These are phyloP conservation scores for Naumovozyma baii DNA, from an alignment of 805 yeast species.

Conservation along the genomic window DNA sequence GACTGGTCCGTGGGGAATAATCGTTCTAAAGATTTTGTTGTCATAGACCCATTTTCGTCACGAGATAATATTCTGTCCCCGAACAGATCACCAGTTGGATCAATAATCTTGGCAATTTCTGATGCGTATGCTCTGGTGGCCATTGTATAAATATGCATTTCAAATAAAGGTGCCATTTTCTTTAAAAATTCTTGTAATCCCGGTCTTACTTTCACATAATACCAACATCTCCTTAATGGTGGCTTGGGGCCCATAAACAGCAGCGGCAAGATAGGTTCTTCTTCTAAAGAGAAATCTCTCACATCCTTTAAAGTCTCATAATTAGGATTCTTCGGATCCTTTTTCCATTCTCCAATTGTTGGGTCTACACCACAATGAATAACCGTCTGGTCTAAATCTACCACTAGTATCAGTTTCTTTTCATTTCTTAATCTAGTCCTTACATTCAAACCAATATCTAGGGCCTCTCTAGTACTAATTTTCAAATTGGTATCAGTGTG, in stretches of 20 bases:
- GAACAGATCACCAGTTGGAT: slow-evolving; percentile 77
- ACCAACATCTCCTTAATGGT: slow-evolving; percentile 62
- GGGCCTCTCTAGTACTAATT: slow-evolving; percentile 80
- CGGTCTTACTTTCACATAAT: slow-evolving; percentile 87
- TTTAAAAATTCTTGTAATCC: slow-evolving; percentile 69
- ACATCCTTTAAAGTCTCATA: slow-evolving; percentile 80
- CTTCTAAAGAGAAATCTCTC: slow-evolving; percentile 63
- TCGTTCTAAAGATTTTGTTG: slow-evolving; percentile 80
- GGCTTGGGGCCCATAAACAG: slow-evolving; percentile 53
- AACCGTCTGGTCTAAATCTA: slow-evolving; percentile 93
- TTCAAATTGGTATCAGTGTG: slow-evolving; percentile 80
- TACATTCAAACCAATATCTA: slow-evolving; percentile 61
- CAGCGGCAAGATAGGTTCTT: slow-evolving; percentile 52
- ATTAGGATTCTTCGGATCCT: slow-evolving; percentile 76
- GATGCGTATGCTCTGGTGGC: slow-evolving; percentile 91
- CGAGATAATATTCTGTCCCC: slow-evolving; percentile 87
- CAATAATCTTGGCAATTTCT: slow-evolving; percentile 81
- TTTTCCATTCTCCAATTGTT: slow-evolving; percentile 92
- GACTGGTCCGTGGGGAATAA: slow-evolving; percentile 93
- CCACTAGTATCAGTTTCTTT: slow-evolving; percentile 75
- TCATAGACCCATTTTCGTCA: slow-evolving; percentile 88
- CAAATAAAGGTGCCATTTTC: slow-evolving; percentile 55
- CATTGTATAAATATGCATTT: slow-evolving; percentile 95
- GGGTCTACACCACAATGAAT: slow-evolving; percentile 98
- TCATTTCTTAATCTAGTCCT: slow-evolving; percentile 51